A percentile compares a stretch with the other conserved stretches of the same genome.
These are phyloP conservation scores for Eucalyptus caleyi DNA, from an alignment of 345 rosid genomes.

Conservation along the genomic window DNA sequence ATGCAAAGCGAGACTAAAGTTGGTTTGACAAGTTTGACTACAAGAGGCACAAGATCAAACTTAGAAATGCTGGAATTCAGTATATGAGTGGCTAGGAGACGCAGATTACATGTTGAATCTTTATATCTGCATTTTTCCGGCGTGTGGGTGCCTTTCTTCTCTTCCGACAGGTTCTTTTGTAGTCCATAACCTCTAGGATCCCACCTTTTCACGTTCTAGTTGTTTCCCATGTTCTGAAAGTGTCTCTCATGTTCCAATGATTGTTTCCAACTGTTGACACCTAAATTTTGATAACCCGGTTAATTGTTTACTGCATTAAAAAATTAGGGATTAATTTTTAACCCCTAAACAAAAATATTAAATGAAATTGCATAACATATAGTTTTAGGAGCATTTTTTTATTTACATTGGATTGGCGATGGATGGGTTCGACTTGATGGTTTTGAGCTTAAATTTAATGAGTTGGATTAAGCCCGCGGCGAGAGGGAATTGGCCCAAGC, in stretches of 20 bases:
- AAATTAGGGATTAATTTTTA: too few species aligned
- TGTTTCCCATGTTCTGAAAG: neutral
- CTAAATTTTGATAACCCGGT: too few species aligned
- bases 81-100: neutral
- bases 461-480: too few species aligned
- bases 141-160: neutral
- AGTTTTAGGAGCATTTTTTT: too few species aligned
- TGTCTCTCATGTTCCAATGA: neutral
- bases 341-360: too few species aligned
- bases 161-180: neutral
- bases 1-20: neutral
- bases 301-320: too few species aligned
- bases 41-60: neutral
- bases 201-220: neutral
- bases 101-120: neutral
- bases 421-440: too few species aligned
- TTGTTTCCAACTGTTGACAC: neutral
- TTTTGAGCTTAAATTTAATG: too few species aligned
- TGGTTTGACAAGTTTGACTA: neutral
- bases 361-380: too few species aligned
- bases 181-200: neutral
- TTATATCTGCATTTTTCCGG: neutral
- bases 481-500: too few species aligned
- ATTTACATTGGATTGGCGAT: rapidly evolving
- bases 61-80: neutral